Conservation (phyloP, 2,329 filamentous ascomycete genomes). For the Trichoderma cornu-damae region DNA sequence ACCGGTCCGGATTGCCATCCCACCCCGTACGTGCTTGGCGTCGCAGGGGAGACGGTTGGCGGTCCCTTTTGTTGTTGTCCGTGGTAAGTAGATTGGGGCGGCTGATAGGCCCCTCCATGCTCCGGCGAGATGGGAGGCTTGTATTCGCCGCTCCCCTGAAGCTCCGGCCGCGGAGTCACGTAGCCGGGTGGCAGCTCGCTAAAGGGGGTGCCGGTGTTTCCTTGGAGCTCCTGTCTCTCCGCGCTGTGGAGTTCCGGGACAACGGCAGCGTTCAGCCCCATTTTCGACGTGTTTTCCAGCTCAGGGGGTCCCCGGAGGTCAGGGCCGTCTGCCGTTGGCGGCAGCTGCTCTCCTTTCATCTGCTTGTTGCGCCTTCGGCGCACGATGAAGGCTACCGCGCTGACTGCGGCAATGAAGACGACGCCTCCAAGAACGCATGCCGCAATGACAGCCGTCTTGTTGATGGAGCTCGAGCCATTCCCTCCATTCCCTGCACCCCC, state of each 20-base stretch:
- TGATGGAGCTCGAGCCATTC: constrained; percentile 19
- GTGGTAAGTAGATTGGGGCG: constrained; percentile 19
- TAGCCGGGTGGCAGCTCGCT: constrained; percentile 24
- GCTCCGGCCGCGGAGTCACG: constrained; percentile 27
- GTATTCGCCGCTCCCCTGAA: constrained; percentile 26
- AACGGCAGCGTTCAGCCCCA: constrained; percentile 14
- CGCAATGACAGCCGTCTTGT: constrained; percentile 33
- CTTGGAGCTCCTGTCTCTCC: constrained; percentile 27
- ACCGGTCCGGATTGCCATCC: constrained; percentile 37
- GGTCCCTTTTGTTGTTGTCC: constrained; percentile 15
- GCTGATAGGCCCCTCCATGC: constrained; percentile 21
- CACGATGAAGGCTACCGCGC: constrained; percentile 35
- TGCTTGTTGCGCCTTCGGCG: constrained; percentile 30
- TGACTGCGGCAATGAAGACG: constrained; percentile 26
- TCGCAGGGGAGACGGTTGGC: constrained; percentile 10
- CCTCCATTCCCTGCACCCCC: constrained; percentile 15
- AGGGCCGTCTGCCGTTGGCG: constrained; percentile 16
- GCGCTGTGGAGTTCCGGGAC: constrained; percentile 23
- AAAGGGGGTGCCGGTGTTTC: constrained; percentile 20
- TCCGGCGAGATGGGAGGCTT: constrained; percentile 19
- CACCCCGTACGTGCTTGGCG: constrained; percentile 11
- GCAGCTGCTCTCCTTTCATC: constrained; percentile 24
- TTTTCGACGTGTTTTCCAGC: constrained; percentile 25
- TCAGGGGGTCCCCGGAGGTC: constrained; percentile 20
- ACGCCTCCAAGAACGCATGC: constrained; percentile 30